phyloP scores from a whole-genome alignment of 2,329 filamentous ascomycete genomes.

The Clonostachys rhizophaga region DNA sequence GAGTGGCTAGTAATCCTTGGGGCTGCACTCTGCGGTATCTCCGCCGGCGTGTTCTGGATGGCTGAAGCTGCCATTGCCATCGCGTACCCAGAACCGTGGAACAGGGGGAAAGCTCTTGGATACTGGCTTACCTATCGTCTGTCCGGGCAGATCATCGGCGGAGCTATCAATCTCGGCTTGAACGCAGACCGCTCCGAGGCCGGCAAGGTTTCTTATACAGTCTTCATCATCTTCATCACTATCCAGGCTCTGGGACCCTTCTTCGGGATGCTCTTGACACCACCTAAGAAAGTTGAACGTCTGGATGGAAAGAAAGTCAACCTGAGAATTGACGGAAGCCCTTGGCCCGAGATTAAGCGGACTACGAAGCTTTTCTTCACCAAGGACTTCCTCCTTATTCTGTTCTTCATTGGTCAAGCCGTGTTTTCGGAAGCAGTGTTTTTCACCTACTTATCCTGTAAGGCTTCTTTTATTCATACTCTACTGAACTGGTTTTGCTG shows the following conservation, averaged over 20 bases:
- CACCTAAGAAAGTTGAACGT: conserved; percentile 57
- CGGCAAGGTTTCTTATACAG: conserved; percentile 64
- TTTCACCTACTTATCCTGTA: conserved; percentile 55
- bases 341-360: conserved; percentile 53
- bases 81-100: conserved; percentile 66
- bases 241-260: conserved; percentile 63
- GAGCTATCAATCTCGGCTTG: conserved; percentile 65
- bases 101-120: conserved; percentile 59
- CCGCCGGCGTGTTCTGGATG: conserved; percentile 72
- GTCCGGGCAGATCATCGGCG: conserved; percentile 64
- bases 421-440: conserved; percentile 70
- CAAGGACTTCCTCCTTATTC: conserved; percentile 57
- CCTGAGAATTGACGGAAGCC: conserved; percentile 50
- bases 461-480: conserved; percentile 1
- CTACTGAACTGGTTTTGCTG: too few relatives aligned
- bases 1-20: conserved; percentile 68
- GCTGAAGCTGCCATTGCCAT: conserved; percentile 71
- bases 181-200: conserved; percentile 49
- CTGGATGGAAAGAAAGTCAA: conserved; percentile 60
- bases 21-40: conserved; percentile 64
- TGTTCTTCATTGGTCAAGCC: conserved; percentile 65
- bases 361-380: conserved; percentile 55
- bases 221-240: conserved; percentile 67
- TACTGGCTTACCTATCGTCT: conserved; percentile 61
- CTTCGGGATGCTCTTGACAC: conserved; percentile 58